These are phyloP conservation scores for Setaria italica DNA, from an alignment of 202 grass and related monocot genomes.

Conservation along the genomic window DNA sequence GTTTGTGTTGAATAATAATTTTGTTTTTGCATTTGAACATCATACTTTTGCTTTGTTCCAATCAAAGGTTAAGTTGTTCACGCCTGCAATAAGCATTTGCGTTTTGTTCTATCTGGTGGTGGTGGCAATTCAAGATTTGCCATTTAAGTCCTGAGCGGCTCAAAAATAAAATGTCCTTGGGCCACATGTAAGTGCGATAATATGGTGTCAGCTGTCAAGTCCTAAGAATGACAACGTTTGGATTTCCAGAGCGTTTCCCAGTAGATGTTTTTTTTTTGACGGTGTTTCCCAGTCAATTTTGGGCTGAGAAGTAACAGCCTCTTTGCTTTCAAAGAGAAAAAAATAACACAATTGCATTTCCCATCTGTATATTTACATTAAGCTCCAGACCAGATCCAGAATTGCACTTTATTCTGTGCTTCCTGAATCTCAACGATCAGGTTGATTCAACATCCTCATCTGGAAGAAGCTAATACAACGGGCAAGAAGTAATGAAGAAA, in stretches of 20 bases:
- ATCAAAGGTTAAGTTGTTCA: not conserved
- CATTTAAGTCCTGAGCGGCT: not conserved
- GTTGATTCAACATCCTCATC: not conserved
- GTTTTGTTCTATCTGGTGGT: not conserved
- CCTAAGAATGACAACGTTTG: not conserved
- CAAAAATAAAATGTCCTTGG: not conserved
- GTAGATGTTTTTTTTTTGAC: not conserved
- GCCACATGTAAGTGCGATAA: too few species aligned
- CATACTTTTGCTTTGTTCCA: not conserved
- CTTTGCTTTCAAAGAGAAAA: not conserved
- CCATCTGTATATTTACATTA: not conserved
- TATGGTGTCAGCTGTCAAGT: not conserved
- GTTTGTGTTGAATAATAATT: not conserved
- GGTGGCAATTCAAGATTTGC: not conserved
- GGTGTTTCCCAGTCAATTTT: not conserved
- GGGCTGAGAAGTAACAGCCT: not conserved
- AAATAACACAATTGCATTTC: not conserved
- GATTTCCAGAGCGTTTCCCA: not conserved
- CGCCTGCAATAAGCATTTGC: not conserved
- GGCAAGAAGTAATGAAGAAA: not conserved
- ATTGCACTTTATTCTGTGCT: not conserved
- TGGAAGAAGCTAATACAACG: not conserved
- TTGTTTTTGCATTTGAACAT: not conserved
- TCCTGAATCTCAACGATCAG: not conserved
- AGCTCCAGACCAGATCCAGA: not conserved